Evolutionary conservation across 1,284 basidiomycete genomes (phyloP).

Genomic region (Coniophora puteana): DNA sequence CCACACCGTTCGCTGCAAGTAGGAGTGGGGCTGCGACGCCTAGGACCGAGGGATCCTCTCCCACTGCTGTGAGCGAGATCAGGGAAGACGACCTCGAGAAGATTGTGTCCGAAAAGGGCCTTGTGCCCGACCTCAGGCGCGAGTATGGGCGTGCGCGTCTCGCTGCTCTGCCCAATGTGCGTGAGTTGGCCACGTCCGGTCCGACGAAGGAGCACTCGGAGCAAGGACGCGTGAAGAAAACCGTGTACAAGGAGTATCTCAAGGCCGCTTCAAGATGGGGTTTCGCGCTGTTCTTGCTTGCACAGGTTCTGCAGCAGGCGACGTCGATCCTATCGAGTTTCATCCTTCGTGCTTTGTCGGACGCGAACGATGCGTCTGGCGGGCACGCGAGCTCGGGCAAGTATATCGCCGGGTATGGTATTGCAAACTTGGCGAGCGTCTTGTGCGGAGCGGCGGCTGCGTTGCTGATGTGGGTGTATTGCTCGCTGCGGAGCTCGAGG

Average conservation of each 20-base stretch:
- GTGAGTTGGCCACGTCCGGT: conserved; percentile 37
- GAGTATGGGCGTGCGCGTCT: conserved; percentile 9
- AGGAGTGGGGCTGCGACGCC: conserved; percentile 41
- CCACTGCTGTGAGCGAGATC: conserved; percentile 16
- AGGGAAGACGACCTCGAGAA: conserved; percentile 18
- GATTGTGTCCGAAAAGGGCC: conserved; percentile 47
- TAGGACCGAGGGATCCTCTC: conserved; percentile 18
- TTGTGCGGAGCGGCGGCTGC: conserved; percentile 51
- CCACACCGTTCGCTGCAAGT: conserved; percentile 48
- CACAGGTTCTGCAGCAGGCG: conserved; percentile 53
- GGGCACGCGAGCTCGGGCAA: conserved; percentile 51
- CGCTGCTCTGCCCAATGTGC: conserved; percentile 33
- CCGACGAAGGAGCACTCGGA: conserved; percentile 77
- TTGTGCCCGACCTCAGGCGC: too few relatives aligned
- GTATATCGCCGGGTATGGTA: conserved; percentile 61
- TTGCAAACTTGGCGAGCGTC: conserved; percentile 51
- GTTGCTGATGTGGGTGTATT: conserved; percentile 75
- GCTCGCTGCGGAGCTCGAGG: conserved; percentile 73
- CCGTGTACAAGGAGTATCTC: conserved; percentile 80
- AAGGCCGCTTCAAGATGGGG: conserved; percentile 74
- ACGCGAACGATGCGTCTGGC: conserved; percentile 65
- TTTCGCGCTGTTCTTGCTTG: conserved; percentile 64
- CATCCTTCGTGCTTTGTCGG: conserved; percentile 77
- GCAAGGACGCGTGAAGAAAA: conserved; percentile 76
- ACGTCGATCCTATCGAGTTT: conserved; percentile 59